Conservation (phyloP, 2,329 filamentous ascomycete species). For the Ophiostoma himal-ulmi region DNA sequence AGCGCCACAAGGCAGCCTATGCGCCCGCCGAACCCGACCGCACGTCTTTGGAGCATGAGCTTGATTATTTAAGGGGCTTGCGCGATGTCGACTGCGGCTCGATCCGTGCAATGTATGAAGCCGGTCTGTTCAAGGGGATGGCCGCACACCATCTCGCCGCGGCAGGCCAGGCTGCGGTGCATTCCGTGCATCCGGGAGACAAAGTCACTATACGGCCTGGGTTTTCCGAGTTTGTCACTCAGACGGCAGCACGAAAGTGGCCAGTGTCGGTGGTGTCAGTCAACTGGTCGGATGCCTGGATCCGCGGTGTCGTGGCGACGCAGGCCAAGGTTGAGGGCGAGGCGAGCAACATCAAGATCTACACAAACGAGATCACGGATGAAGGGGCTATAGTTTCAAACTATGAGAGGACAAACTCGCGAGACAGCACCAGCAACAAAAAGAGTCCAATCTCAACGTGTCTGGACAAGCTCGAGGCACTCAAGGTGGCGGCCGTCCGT, state of each 20-base stretch:
- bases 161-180: conserved; percentile 33
- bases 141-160: conserved; percentile 31
- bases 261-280: conserved; percentile 44
- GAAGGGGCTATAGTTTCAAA: conserved; percentile 40
- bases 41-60: conserved; percentile 36
- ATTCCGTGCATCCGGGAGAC: not conserved
- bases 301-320: conserved; percentile 31
- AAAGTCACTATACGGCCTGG: conserved; percentile 20
- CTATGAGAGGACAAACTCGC: conserved; percentile 29
- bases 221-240: conserved; percentile 28
- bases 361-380: conserved; percentile 41
- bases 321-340: not conserved
- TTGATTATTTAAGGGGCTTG: conserved; percentile 40
- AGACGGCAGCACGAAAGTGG: conserved; percentile 33
- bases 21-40: conserved; percentile 33
- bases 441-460: conserved; percentile 35
- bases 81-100: conserved; percentile 43
- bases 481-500: conserved; percentile 27
- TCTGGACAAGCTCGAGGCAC: conserved; percentile 42
- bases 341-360: conserved; percentile 30
- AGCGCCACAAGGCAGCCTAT: conserved; percentile 30
- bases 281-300: conserved; percentile 33
- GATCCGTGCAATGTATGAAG: conserved; percentile 39
- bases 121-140: conserved; percentile 42
- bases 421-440: not conserved